phyloP scores from a whole-genome alignment of 176 grass and related monocot genomes.

The sorghum (Sorghum bicolor) region Sorghum_bicolor_NCBIv3 NC_012871.2:7012501-7013000 shows the following conservation, averaged over 20 bases:
- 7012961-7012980: not conserved
- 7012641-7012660: constrained; percentile 20
- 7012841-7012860: not conserved
- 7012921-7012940: not conserved
- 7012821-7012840: not conserved
- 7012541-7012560: not conserved
- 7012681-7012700: not conserved
- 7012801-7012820: not conserved
- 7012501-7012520: not conserved
- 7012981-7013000: not conserved
- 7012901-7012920: not conserved
- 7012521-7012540: not conserved
- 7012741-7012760: not conserved
- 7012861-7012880: not conserved
- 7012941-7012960: not conserved
- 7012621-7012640: not conserved
- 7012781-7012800: not conserved
- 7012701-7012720: too few relatives aligned
- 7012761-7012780: not conserved
- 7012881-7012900: not conserved
- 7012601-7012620: not conserved
- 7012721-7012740: constrained; percentile 8
- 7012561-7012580: not conserved
- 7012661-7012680: constrained; percentile 11
- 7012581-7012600: not conserved